A percentile compares a stretch with the other conserved stretches of the same genome.
Conservation (phyloP, 768 basidiomycete species). For the Lactarius hatsudake region DNA sequence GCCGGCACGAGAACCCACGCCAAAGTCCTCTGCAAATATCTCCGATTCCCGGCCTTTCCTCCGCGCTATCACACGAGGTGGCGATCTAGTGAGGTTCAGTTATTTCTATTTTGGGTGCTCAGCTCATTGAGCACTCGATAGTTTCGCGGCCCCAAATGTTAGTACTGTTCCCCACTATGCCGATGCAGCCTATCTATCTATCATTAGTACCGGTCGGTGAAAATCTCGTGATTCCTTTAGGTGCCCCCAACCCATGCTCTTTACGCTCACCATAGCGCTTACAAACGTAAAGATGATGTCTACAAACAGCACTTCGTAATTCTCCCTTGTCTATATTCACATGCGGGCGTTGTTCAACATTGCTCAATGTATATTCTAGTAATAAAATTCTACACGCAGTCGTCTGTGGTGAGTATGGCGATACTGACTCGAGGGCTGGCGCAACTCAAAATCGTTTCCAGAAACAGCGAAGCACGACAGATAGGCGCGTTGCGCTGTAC, state of each 20-base stretch:
- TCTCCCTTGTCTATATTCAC: slow-evolving; percentile 10
- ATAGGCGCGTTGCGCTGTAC: background rate
- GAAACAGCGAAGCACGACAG: slow-evolving; percentile 1
- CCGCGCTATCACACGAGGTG: background rate
- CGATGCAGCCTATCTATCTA: slow-evolving; percentile 5
- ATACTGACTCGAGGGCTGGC: background rate
- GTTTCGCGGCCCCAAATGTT: slow-evolving; percentile 1
- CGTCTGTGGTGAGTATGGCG: slow-evolving; percentile 4
- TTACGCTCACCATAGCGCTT: slow-evolving; percentile 33
- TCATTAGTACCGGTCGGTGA: slow-evolving; percentile 7
- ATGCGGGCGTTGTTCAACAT: slow-evolving; percentile 5
- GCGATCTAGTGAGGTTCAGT: background rate
- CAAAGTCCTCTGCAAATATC: background rate
- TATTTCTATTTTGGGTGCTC: slow-evolving; percentile 8
- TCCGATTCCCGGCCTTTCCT: background rate
- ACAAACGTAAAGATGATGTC: slow-evolving; percentile 16
- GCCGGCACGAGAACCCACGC: background rate
- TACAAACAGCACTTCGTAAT: background rate
- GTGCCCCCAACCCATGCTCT: slow-evolving; percentile 4
- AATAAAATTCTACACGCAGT: no score
- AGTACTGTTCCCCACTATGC: slow-evolving; percentile 7
- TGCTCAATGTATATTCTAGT: background rate
- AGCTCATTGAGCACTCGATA: background rate
- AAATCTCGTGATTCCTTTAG: slow-evolving; percentile 12
- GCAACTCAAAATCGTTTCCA: background rate